Evolutionary conservation across 768 basidiomycete species (phyloP), one percentile per base, ranked within the genome.

Genomic region (Boletus vinaceobasis): DNA sequence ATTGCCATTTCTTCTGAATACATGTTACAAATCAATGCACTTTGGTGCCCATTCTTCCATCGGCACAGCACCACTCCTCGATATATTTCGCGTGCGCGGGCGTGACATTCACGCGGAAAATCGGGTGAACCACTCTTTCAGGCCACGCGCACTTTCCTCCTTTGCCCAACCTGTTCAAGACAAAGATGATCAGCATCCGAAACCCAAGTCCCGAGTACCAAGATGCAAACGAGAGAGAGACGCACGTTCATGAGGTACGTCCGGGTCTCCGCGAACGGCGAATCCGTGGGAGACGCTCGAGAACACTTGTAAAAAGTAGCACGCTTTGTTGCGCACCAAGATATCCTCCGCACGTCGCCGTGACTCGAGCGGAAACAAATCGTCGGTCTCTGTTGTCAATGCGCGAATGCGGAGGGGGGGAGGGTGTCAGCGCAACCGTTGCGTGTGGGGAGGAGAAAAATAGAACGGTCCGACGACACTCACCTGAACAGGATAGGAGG

Each of bases 331-430:
- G 29, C 74, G 75, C 2, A 76, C 71, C 27, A 86, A 59, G 10
- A 84, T 77, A 39, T 82, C 81, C 54, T 85, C 83, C 0, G 82
- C 84, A 1, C 76, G 73, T 23, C 78, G 74, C 21, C 84, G 80
- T 0, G 73, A 71, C 13, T 75, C 74, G 6, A 74, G 51, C 0
- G 79, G 74, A 69, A 85, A 85, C 1, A 79, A 73, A 1, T 65
- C 57, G 63, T 86, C 84, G 17, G 62, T 70, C 66, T 86, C 82
- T 79, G 63, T 29, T 15, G 15, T 43, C 14, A 8, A 23, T 33
- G 7, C n/a, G n/a, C n/a, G 36, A 36, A 36, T n/a, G n/a, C n/a
- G n/a, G n/a, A 11, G 7, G n/a, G n/a, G 15, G 7, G 37, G 4
- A n/a, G n/a, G 29, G 9, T n/a, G 26, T 37, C 26, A 27, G 42